Evolutionary conservation across 2,329 filamentous ascomycete genomes (phyloP), one percentile per base, ranked within the genome.

Genomic region (Penicillium sp.): DNA sequence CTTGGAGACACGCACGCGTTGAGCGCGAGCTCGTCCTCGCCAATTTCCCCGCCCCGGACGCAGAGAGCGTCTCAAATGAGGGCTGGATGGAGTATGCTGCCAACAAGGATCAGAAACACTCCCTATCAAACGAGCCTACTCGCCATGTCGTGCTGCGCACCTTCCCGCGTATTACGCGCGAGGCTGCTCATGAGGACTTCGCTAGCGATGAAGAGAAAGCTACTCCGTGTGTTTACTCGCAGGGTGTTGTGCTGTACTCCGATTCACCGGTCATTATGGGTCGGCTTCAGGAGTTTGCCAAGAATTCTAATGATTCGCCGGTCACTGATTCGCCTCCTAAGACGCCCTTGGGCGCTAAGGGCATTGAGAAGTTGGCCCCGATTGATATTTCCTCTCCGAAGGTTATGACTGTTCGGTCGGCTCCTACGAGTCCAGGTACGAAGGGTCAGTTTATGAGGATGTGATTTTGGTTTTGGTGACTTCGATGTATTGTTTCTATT

Each of bases 1-100:
- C 82, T 8, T 85, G 82, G 82, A 75, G 82, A 21, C 81, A 82
- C 64, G 82, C 82, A 5, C 78, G 82, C 10, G 78, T 85, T 33
- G 82, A 84, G 66, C 76, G 81, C 19, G 81, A 84, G 64, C 76
- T 82, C 61, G 81, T 85, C 48, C 72, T 77, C 11, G 82, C 82
- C 4, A 75, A 72, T 1, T 80, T 84, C 72, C 80, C 80, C 3
- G 70, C 71, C 0, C 70, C 73, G 0, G 70, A 75, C 27, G 67
- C 74, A 2, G 69, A 73, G 39, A 65, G 60, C n/a, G 64, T 69
- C 15, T 60, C 65, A 3, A 75, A 76, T 33, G 71, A 75, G 8
- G 68, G 67, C 6, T 77, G 73, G 74, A 58, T 67, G 21, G 75
- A 76, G 59, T 75, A 75, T 48, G 68, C 65, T 6, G 47, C 63